phyloP scores from a whole-genome alignment of 2,329 filamentous ascomycete species.

The Colletotrichum orbiculare region DNA sequence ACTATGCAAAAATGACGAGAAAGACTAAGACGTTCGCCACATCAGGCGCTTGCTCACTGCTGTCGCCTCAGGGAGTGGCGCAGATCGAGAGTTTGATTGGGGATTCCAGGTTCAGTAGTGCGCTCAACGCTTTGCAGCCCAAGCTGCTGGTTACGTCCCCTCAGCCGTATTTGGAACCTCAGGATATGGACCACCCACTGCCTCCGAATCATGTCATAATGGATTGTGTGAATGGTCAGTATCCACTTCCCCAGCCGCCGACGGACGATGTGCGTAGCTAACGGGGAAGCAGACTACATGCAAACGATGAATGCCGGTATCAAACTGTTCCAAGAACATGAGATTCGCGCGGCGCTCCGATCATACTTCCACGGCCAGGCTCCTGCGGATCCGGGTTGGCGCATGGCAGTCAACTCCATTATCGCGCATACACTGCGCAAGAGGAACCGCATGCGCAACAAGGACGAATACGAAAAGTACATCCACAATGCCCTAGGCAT shows the following conservation, averaged over 20 bases:
- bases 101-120: slow-evolving; percentile 25
- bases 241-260: neutral
- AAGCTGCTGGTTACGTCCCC: neutral
- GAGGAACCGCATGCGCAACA: slow-evolving; percentile 25
- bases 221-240: slow-evolving; percentile 31
- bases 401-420: slow-evolving; percentile 28
- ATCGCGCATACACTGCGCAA: slow-evolving; percentile 17
- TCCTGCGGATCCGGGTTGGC: slow-evolving; percentile 22
- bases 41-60: slow-evolving; percentile 27
- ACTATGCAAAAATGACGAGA: neutral
- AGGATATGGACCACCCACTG: slow-evolving; percentile 25
- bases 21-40: slow-evolving; percentile 6
- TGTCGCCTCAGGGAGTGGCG: slow-evolving; percentile 15
- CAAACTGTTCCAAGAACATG: slow-evolving; percentile 25
- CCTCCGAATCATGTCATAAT: slow-evolving; percentile 32
- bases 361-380: slow-evolving; percentile 30
- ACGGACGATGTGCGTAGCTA: neutral
- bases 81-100: slow-evolving; percentile 32
- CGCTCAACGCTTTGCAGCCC: neutral
- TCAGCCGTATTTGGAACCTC: slow-evolving; percentile 14
- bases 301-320: slow-evolving; percentile 11
- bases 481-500: slow-evolving; percentile 30
- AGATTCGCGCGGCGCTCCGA: slow-evolving; percentile 21
- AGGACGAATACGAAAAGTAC: slow-evolving; percentile 30
- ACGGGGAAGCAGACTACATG: slow-evolving; percentile 7